Evolutionary conservation across 495 filamentous ascomycete species (phyloP).

Genomic region (Xylaria scruposa): DNA sequence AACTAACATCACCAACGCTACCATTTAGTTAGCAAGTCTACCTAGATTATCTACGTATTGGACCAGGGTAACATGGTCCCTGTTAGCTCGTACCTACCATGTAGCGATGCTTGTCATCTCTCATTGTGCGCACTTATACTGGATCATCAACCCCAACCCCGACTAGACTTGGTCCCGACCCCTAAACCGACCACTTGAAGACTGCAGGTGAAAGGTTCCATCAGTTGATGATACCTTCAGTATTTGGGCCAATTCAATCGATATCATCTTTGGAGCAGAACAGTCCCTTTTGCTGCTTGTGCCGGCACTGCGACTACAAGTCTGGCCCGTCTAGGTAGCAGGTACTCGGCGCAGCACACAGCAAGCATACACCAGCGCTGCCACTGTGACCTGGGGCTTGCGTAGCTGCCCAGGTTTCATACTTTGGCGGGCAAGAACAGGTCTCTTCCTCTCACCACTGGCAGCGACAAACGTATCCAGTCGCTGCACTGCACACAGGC

Average conservation of each 20-base stretch:
- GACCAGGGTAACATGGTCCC: conserved; percentile 4
- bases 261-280: neutral
- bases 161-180: conserved; percentile 11
- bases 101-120: conserved; percentile 11
- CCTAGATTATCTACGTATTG: conserved; percentile 7
- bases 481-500: neutral
- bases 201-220: conserved; percentile 15
- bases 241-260: conserved; percentile 14
- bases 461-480: conserved; percentile 14
- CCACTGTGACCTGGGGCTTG: conserved; percentile 11
- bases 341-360: conserved; percentile 6
- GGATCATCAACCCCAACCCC: conserved; percentile 6
- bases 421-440: neutral
- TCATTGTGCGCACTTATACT: conserved; percentile 6
- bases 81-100: neutral
- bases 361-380: neutral
- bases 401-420: neutral
- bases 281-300: conserved; percentile 4
- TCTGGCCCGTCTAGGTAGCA: neutral
- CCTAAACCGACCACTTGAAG: conserved; percentile 21
- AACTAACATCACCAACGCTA: neutral
- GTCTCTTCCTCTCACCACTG: neutral
- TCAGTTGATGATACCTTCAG: conserved; percentile 7
- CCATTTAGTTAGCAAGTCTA: neutral
- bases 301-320: neutral